Evolutionary conservation across 352 stramenopile genomes (phyloP), one percentile per base, ranked within the genome.

Genomic region (Globisporangium heterothallicum): DNA sequence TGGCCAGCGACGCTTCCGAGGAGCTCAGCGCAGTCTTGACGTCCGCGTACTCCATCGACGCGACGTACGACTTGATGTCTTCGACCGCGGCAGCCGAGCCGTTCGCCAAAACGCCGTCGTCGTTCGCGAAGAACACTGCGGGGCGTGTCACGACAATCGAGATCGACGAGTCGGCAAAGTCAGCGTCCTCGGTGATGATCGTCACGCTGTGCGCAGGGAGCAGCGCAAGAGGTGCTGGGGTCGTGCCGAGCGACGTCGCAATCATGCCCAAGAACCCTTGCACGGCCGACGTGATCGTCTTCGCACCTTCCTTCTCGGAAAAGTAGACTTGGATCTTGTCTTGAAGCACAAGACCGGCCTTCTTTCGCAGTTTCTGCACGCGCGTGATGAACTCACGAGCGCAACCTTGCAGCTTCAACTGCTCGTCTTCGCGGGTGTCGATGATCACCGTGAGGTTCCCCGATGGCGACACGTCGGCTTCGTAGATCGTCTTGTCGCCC

Each of bases 331-430:
- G 94, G 56, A 99, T 95, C 61, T 95, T 89, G 74, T 99, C 96
- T 59, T 87, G 85, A 30, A 98, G 68, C 49, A 97, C 87, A 6
- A 99, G 75, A 6, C 95, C 95, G 13, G 94, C 88, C 62, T 87
- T 93, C 76, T 99, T 99, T 34, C 97, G 83, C 46, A 99, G 74
- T 73, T 99, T 98, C 70, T 99, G 97, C 61, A 99, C 94, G 35
- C 92, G 87, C 61, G 97, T 99, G 56, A 99, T 96, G 43, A 99
- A 82, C 65, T 99, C 96, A 57, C 97, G 92, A 3, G 96, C 89
- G 54, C 86, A 88, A 45, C 94, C 95, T 54, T 97, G 84, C 53
- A 84, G 77, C 49, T 98, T 89, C 13, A 99, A 92, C 53, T 96
- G 74, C 55, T 99, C 92, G 68, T 99, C 94, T 65, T 98, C 84